Evolutionary conservation across 108 stramenopile genomes (phyloP).

Genomic region (Skeletonema marinoi): DNA sequence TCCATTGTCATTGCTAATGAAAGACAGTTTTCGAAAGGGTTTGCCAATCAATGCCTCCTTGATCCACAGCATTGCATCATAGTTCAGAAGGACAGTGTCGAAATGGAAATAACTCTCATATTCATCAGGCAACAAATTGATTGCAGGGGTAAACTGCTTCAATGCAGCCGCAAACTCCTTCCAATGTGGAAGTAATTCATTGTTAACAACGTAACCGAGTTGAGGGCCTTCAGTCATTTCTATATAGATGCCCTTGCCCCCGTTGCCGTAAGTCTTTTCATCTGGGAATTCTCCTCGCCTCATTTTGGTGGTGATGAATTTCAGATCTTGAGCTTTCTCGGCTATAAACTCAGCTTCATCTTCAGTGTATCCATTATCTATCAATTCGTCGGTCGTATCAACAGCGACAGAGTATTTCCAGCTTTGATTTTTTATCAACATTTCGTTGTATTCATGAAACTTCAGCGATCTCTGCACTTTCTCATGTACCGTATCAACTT

Average conservation of each 20-base stretch:
- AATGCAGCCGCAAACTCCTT: not conserved
- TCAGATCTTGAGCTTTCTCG: not conserved
- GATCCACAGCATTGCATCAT: not conserved
- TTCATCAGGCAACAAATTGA: not conserved
- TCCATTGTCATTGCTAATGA: no score
- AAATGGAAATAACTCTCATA: not conserved
- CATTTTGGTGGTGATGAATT: not conserved
- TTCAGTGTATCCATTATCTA: not conserved
- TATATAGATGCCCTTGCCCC: not conserved
- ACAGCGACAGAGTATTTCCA: not conserved
- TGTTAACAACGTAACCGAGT: not conserved
- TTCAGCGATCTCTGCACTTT: not conserved
- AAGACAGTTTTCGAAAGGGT: not conserved
- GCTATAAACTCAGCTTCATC: no score
- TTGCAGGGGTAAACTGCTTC: not conserved
- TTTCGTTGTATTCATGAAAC: not conserved
- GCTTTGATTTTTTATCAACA: not conserved
- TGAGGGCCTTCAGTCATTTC: not conserved
- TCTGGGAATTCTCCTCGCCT: not conserved
- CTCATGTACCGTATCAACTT: not conserved
- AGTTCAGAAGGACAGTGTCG: not conserved
- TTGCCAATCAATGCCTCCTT: not conserved
- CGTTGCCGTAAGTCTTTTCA: not conserved
- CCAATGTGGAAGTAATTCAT: slow-evolving; percentile 1
- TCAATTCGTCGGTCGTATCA: not conserved